These are phyloP conservation scores for Fusarium sp. DNA, from an alignment of 2,329 filamentous ascomycete species.

Conservation along the genomic window DNA sequence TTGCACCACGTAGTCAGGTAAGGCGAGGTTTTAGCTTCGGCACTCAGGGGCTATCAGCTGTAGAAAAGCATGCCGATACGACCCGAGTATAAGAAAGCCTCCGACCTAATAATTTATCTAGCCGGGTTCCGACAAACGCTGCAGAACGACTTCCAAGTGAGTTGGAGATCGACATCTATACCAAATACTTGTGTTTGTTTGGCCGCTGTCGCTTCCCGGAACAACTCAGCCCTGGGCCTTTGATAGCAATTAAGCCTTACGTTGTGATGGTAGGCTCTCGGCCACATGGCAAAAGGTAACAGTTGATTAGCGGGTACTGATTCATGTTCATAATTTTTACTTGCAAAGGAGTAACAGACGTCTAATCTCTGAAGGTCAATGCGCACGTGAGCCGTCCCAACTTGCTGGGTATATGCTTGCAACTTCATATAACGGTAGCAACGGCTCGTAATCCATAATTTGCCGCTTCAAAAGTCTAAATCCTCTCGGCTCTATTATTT, in stretches of 20 bases:
- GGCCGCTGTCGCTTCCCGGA: no score
- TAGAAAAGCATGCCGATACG: background rate
- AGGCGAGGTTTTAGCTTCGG: background rate
- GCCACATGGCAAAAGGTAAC: rapidly evolving
- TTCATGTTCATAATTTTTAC: no score
- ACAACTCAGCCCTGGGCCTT: no score
- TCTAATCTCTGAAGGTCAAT: background rate
- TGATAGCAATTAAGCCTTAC: background rate
- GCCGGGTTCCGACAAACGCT: background rate
- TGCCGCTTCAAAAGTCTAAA: background rate
- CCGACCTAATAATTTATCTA: rapidly evolving
- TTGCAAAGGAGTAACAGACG: background rate
- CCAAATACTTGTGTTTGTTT: no score
- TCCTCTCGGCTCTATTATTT: background rate
- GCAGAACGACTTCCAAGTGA: rapidly evolving
- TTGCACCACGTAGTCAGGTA: background rate
- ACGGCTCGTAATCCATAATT: background rate
- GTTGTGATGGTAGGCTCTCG: rapidly evolving
- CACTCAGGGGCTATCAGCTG: background rate
- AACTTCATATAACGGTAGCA: background rate
- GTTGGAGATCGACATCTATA: background rate
- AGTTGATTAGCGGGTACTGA: no score
- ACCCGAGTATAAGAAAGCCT: background rate
- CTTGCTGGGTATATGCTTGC: background rate
- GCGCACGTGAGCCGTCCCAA: background rate